phyloP scores from a whole-genome alignment of 2,329 filamentous ascomycete genomes.

The Fusarium sp. region DNA sequence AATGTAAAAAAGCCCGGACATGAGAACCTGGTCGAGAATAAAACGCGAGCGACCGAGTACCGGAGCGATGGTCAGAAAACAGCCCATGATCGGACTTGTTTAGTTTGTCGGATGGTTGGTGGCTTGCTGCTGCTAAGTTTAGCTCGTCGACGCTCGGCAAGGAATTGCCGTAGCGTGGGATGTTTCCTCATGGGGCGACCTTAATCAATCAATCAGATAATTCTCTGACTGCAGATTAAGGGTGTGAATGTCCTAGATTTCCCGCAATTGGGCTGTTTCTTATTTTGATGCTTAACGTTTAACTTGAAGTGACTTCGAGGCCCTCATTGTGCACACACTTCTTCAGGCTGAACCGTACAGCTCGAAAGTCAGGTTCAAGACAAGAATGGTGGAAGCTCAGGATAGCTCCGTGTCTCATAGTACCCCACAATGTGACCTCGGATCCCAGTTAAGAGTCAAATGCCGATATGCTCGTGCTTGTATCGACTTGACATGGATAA shows the following conservation, averaged over 20 bases:
- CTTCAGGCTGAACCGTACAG: neutral
- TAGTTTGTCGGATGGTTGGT: slow-evolving; percentile 20
- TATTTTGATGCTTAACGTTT: neutral
- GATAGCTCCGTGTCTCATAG: neutral
- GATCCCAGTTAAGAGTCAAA: neutral
- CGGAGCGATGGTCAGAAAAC: slow-evolving; percentile 2
- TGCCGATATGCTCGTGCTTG: slow-evolving; percentile 5
- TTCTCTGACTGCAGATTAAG: neutral
- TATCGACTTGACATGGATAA: neutral
- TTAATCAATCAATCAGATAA: slow-evolving; percentile 29
- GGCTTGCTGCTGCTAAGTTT: slow-evolving; percentile 27
- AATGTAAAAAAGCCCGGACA: neutral
- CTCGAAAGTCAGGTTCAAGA: neutral
- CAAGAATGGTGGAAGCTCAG: neutral
- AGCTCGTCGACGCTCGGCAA: slow-evolving; percentile 36
- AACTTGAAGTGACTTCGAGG: neutral
- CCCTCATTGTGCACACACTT: neutral
- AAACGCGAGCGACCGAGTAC: neutral
- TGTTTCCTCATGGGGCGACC: slow-evolving; percentile 7
- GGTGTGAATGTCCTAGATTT: slow-evolving; percentile 14
- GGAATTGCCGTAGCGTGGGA: slow-evolving; percentile 39
- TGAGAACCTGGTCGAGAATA: neutral
- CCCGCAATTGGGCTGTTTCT: slow-evolving; percentile 13
- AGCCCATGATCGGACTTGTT: slow-evolving; percentile 21
- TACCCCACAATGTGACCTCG: slow-evolving; percentile 19